A percentile compares a stretch with the other conserved stretches of the same genome.
phyloP scores from a whole-genome alignment of 495 filamentous ascomycete species.

The Aspergillus nidulans region DNA sequence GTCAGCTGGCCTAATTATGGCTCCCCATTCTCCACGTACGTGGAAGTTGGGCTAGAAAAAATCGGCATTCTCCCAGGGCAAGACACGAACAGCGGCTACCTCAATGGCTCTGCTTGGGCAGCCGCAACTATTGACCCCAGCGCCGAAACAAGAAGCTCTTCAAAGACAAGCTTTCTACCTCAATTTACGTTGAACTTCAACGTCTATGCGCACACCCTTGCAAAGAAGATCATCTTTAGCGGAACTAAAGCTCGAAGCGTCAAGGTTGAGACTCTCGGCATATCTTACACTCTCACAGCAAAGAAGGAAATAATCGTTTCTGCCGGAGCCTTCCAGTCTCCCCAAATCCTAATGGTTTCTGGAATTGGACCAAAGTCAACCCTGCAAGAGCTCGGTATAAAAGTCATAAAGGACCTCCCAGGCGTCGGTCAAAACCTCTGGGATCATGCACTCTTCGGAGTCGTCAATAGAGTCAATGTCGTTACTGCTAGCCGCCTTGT shows the following conservation, averaged over 20 bases:
- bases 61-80: slow-evolving; percentile 37
- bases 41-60: slow-evolving; percentile 27
- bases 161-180: slow-evolving; percentile 30
- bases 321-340: slow-evolving; percentile 48
- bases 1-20: slow-evolving; percentile 50
- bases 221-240: slow-evolving; percentile 38
- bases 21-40: slow-evolving; percentile 37
- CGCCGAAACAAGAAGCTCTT: slow-evolving; percentile 31
- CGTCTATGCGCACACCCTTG: slow-evolving; percentile 38
- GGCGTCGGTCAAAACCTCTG: slow-evolving; percentile 53
- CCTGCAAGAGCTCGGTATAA: slow-evolving; percentile 30
- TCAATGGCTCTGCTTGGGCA: slow-evolving; percentile 37
- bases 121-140: slow-evolving; percentile 34
- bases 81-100: neutral
- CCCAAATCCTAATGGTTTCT: slow-evolving; percentile 50
- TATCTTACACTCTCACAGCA: neutral
- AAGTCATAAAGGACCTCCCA: slow-evolving; percentile 36
- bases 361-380: slow-evolving; percentile 35
- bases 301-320: slow-evolving; percentile 51
- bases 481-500: slow-evolving; percentile 26
- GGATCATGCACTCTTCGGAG: slow-evolving; percentile 40
- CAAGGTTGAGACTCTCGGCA: slow-evolving; percentile 12
- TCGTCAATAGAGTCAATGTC: slow-evolving; percentile 35
- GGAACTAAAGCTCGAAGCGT: slow-evolving; percentile 17
- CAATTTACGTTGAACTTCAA: neutral